Conservation (phyloP, 2,329 filamentous ascomycete species). For the Hymenoscyphus fructigenus region DNA sequence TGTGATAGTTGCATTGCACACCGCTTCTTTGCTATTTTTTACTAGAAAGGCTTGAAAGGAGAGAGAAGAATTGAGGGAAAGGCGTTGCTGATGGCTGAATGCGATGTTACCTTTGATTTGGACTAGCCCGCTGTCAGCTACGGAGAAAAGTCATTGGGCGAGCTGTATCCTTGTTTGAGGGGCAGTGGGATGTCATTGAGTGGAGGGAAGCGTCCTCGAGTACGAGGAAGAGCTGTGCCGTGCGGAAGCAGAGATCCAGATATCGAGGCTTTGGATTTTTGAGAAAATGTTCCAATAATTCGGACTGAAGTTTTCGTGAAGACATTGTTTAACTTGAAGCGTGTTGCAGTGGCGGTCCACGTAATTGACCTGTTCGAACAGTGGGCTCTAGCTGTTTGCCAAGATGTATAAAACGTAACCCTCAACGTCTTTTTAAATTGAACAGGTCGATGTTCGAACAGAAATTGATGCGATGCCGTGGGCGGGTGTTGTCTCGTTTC, state of each 20-base stretch:
- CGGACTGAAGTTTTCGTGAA: background rate
- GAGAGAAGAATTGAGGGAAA: background rate
- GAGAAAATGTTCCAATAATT: background rate
- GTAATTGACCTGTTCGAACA: background rate
- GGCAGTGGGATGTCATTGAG: background rate
- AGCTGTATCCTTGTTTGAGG: background rate
- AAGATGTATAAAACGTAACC: background rate
- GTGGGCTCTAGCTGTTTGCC: background rate
- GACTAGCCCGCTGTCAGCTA: background rate
- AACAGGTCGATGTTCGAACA: background rate
- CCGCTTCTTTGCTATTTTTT: background rate
- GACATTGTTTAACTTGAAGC: background rate
- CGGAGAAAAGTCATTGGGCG: background rate
- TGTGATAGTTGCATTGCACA: background rate
- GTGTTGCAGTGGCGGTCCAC: background rate
- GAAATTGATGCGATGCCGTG: background rate
- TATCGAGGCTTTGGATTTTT: background rate
- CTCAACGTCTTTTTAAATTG: background rate
- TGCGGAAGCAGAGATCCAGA: background rate
- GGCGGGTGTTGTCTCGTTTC: background rate
- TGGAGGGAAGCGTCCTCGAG: background rate
- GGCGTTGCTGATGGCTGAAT: background rate
- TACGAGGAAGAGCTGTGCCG: background rate
- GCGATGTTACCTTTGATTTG: background rate
- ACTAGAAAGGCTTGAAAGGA: background rate